Evolutionary conservation across 139 green algal genomes (phyloP).

Genomic region (Chlorella ohadii): DNA sequence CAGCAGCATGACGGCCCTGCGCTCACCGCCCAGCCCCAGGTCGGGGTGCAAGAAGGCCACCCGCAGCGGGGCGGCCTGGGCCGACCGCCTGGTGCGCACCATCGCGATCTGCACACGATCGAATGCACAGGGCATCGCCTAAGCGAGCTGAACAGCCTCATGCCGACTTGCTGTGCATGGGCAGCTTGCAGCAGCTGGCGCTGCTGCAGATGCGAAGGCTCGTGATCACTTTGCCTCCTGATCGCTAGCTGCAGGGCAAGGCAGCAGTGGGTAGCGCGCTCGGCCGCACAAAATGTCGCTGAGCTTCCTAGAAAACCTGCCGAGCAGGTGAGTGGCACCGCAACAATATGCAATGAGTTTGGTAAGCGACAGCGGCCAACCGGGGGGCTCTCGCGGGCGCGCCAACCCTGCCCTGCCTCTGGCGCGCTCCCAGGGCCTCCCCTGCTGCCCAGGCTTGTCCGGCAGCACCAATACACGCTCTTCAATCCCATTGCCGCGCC

Average conservation of each 20-base stretch:
- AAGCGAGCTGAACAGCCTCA: no score
- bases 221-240: no score
- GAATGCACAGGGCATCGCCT: no score
- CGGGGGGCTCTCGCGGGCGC: not conserved
- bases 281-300: constrained; percentile 9
- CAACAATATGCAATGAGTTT: no score
- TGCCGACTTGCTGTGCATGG: no score
- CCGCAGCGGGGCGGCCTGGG: constrained; percentile 37
- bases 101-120: not conserved
- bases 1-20: not conserved
- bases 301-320: constrained; percentile 40
- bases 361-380: not conserved
- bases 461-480: not conserved
- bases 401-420: not conserved
- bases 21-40: constrained; percentile 85
- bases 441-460: not conserved
- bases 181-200: no score
- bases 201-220: no score
- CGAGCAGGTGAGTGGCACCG: constrained; percentile 18
- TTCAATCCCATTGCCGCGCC: not conserved
- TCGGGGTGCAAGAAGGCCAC: constrained; percentile 96
- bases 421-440: not conserved
- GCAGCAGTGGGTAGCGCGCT: not conserved
- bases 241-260: no score
- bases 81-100: not conserved